These are phyloP conservation scores for Botrytis hyacinthi DNA, from an alignment of 2,329 filamentous ascomycete genomes.

Conservation along the genomic window DNA sequence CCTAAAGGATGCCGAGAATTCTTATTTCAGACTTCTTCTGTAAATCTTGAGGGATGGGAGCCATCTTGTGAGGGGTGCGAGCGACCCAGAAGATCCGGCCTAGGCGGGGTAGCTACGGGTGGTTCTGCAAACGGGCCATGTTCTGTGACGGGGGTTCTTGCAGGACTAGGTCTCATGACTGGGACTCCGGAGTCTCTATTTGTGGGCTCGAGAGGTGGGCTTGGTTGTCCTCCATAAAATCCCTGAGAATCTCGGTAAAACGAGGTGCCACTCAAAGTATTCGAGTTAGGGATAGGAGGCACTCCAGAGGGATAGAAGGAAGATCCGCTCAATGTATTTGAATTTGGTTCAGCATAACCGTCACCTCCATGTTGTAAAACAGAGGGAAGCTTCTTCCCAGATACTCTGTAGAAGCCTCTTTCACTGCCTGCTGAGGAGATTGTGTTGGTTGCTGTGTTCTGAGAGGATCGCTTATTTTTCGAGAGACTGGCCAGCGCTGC, in stretches of 20 bases:
- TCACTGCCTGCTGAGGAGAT: slow-evolving; percentile 46
- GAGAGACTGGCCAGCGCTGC: slow-evolving; percentile 49
- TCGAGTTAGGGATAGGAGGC: slow-evolving; percentile 25
- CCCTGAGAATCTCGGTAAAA: slow-evolving; percentile 54
- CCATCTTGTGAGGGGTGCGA: slow-evolving; percentile 47
- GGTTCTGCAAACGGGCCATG: slow-evolving; percentile 45
- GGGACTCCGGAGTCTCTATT: slow-evolving; percentile 53
- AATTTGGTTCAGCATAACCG: slow-evolving; percentile 49
- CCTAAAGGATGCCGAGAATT: slow-evolving; percentile 23
- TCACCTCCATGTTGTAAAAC: slow-evolving; percentile 62
- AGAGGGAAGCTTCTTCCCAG: slow-evolving; percentile 62
- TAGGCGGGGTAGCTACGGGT: slow-evolving; percentile 27
- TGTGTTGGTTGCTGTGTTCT: slow-evolving; percentile 37
- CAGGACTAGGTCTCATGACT: slow-evolving; percentile 64
- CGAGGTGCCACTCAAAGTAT: slow-evolving; percentile 49
- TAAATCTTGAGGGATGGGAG: slow-evolving; percentile 46
- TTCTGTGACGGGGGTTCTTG: slow-evolving; percentile 59
- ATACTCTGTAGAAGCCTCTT: slow-evolving; percentile 62
- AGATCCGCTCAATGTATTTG: slow-evolving; percentile 46
- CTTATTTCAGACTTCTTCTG: slow-evolving; percentile 45
- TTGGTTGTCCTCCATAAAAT: slow-evolving; percentile 39
- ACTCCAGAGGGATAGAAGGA: slow-evolving; percentile 46
- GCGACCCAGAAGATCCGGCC: slow-evolving; percentile 41
- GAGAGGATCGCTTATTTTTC: slow-evolving; percentile 35
- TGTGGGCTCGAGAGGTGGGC: slow-evolving; percentile 37